phyloP scores from a whole-genome alignment of 2,329 filamentous ascomycete genomes.

The Cryphonectria japonica region DNA sequence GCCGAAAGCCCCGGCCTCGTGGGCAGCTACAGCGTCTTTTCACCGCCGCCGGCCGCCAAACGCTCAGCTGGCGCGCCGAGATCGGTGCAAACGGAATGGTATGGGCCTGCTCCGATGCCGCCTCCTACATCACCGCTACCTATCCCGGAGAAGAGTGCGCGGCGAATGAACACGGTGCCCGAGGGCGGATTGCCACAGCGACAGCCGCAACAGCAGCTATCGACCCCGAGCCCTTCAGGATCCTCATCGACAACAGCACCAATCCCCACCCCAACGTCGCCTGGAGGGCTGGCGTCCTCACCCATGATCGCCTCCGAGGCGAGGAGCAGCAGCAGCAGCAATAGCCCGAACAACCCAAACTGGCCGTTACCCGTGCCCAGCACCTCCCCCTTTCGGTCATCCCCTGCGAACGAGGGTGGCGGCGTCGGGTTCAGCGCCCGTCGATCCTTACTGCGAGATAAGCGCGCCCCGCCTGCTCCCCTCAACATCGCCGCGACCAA shows the following conservation, averaged over 20 bases:
- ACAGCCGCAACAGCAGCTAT: constrained; percentile 7
- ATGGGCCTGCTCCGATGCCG: constrained; percentile 22
- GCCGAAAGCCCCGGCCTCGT: constrained; percentile 18
- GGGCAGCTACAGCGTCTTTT: constrained; percentile 27
- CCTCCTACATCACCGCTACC: constrained; percentile 25
- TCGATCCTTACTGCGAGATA: constrained; percentile 7
- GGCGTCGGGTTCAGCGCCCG: constrained; percentile 6
- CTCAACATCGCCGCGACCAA: constrained; percentile 27
- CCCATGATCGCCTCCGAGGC: constrained; percentile 13
- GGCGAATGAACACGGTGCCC: constrained; percentile 10
- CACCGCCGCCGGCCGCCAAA: constrained; percentile 21
- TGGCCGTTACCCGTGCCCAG: constrained; percentile 28
- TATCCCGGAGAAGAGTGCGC: constrained; percentile 22
- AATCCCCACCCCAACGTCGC: constrained; percentile 10
- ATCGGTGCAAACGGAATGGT: constrained; percentile 17
- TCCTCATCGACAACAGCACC: background rate
- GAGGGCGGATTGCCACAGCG: background rate
- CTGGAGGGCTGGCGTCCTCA: constrained; percentile 22
- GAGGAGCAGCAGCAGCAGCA: background rate
- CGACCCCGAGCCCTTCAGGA: background rate
- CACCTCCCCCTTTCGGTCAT: background rate
- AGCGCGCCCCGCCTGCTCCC: constrained; percentile 25
- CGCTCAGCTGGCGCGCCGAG: background rate
- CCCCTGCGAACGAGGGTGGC: background rate
- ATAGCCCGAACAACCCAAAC: constrained; percentile 15